Percentiles rank a stretch among this genome's conserved stretches.
These are phyloP conservation scores for Teunomyces lycoperdinae DNA, from an alignment of 805 yeast genomes.

Conservation along the genomic window DNA sequence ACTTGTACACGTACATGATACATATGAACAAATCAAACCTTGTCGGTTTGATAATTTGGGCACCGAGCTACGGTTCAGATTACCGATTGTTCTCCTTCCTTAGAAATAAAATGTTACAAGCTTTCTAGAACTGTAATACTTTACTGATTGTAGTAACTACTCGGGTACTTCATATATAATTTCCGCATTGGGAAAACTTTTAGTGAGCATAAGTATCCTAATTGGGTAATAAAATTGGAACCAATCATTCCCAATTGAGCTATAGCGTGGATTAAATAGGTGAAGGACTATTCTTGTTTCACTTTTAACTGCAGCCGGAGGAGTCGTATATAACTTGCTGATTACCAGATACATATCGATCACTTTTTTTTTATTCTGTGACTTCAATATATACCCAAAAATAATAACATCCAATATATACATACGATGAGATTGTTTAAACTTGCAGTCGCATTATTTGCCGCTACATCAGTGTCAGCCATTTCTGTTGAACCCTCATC, in stretches of 20 bases:
- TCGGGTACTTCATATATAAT: background rate
- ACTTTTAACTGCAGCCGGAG: background rate
- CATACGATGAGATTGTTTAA: slow-evolving; percentile 1
- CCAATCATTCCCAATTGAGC: background rate
- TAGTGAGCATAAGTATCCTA: background rate
- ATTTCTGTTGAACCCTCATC: slow-evolving; percentile 8
- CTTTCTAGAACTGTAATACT: background rate
- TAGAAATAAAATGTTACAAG: background rate
- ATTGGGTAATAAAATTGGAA: background rate
- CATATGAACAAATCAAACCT: slow-evolving; percentile 7
- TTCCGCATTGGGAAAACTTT: background rate
- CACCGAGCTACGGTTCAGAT: slow-evolving; percentile 25
- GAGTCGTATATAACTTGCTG: background rate
- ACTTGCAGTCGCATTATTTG: background rate
- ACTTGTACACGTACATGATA: slow-evolving; percentile 3
- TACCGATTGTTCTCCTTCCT: slow-evolving; percentile 17
- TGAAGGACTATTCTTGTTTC: background rate
- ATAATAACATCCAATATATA: background rate
- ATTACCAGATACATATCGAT: background rate
- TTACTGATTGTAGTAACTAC: background rate
- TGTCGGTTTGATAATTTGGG: slow-evolving; percentile 26
- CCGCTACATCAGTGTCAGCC: slow-evolving; percentile 4
- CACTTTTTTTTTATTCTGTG: background rate
- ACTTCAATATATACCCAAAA: background rate
- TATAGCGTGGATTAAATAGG: background rate